Base-by-base conservation (phyloP, 768 basidiomycete species). In the Russula sp. region DNA sequence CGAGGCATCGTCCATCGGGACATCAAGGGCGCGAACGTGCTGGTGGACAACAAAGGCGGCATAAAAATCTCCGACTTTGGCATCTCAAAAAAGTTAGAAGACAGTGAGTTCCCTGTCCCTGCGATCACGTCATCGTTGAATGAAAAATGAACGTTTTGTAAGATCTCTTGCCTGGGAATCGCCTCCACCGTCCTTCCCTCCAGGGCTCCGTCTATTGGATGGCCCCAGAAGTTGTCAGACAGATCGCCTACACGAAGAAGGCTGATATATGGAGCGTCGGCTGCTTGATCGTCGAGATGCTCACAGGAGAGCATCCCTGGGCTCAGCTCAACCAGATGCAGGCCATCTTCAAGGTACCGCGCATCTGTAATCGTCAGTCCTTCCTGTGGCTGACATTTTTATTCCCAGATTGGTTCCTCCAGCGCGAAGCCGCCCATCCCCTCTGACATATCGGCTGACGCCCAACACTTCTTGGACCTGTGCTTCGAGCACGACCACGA, bases 131-230 rank as follows among this genome's bases (percentile, higher is more conserved):
- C 32, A 8, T 6, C 39, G 5, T 54, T 5, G n/a, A 31, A 10
- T 3, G 45, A 16, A 18, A 18, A 27, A 32, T 58, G 18, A 34
- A 58, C 52, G 55, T 42, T 42, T 51, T 27, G 13, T 45, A 44
- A 80, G 77, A 76, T 66, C 73, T 82, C 35, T 70, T 79, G 37
- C 77, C 77, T 27, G 86, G 86, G 11, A 85, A 88, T 61, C 85
- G 88, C 27, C 82, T 86, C 49, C 88, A 98, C 72, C 82, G 97
- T 7, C 91, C 94, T 5, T 98, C 97, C 1, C 77, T 98, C 6
- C 97, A 98, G 74, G 97, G 97, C 2, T 97, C 94, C 1, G 95
- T 98, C 11, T 98, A 97, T 76, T 98, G 96, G 96, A 98, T 98
- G 96, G 96, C 96, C 0, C 96, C 96, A 0, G 96, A 98, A 75